Evolutionary conservation across 1,284 basidiomycete genomes (phyloP), one percentile per base, ranked within the genome.

Genomic region (Ceratobasidium sp.): DNA sequence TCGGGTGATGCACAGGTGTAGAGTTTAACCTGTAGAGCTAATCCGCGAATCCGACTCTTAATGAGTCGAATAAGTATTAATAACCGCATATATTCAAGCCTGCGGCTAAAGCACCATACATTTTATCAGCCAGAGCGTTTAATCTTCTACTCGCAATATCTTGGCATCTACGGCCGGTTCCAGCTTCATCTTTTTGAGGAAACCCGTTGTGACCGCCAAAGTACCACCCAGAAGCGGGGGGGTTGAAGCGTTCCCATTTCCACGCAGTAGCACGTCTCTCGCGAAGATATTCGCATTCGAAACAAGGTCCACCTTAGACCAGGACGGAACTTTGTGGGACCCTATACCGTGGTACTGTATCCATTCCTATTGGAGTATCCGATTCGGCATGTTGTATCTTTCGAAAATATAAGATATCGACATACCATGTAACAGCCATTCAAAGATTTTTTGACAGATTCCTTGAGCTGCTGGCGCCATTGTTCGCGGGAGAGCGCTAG

Each of bases 371-470:
- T 17, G 5, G 22, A 11, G 36, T 11, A 11, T 51, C 11, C 19
- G 29, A 14, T 19, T 65, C 19, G 45, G 31, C 24, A 24, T 6
- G 11, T 41, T 5, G 36, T 41, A 5, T 4, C 4, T 41, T 41
- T 41, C 11, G 36, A 4, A 41, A 22, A 17, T 19, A 15, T 8
- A 15, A 15, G 17, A 11, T 19, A 31, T n/a, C 7, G 24, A 45
- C 4, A 41, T 36, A 67, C 65, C 50, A 67, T 67, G 24, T 54
- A 67, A 50, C 65, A 67, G 1, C 65, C 51, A 14, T 56, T 67
- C 5, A 67, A 31, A 1, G 65, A 29, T 24, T 67, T 67, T 24
- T 36, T 33, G 36, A 11, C 6, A 11, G 65, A 31, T 19, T 53
- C 50, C 17, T 24, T 33, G 8, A 67, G 51, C 44, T 67, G 50